Evolutionary conservation across 768 basidiomycete species (phyloP), one percentile per base, ranked within the genome.

Genomic region (Coprinopsis marcescibilis): DNA sequence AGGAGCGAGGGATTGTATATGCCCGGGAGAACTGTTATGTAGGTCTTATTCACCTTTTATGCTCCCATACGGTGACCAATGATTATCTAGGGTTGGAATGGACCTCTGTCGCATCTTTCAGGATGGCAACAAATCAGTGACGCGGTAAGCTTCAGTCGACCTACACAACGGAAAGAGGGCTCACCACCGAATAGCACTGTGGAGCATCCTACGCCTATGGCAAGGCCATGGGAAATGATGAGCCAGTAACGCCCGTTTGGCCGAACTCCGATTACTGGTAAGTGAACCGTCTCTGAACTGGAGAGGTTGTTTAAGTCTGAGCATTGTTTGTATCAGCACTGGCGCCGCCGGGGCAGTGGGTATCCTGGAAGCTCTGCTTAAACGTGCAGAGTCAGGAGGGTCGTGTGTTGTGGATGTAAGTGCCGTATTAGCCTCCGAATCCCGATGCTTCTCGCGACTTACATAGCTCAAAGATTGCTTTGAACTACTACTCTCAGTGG

Each of bases 401-500:
- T 59, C 57, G 2, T 59, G 48, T 35, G 55, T 55, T 26, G 48
- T 59, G 19, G 57, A 59, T 27, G 55, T 54, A 46, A 24, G 51
- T 36, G 4, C 8, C 19, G 2, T 13, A 24, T 3, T 21, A 15
- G 1, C 30, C 37, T n/a, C n/a, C 3, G 24, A 35, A 3, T n/a
- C 19, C n/a, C 20, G n/a, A 14, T 19, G 4, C 23, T 15, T 7
- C 52, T 35, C 35, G 8, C n/a, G 29, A 32, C 29, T n/a, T n/a
- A 32, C 29, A 32, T 32, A n/a, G n/a, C n/a, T 32, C 29, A 23
- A n/a, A 57, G 56, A 43, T 52, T 27, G 57, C 60, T 5, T 33
- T 61, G 21, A 61, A 61, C 38, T 59, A 61, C 42, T 61, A 59
- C 48, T 55, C 53, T 13, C 58, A 56, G 50, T 61, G 60, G 60